A percentile compares a stretch with the other conserved stretches of the same genome.
These are phyloP conservation scores for Kurtzmaniella natalensis DNA, from an alignment of 1,139 yeast genomes.

Conservation along the genomic window DNA sequence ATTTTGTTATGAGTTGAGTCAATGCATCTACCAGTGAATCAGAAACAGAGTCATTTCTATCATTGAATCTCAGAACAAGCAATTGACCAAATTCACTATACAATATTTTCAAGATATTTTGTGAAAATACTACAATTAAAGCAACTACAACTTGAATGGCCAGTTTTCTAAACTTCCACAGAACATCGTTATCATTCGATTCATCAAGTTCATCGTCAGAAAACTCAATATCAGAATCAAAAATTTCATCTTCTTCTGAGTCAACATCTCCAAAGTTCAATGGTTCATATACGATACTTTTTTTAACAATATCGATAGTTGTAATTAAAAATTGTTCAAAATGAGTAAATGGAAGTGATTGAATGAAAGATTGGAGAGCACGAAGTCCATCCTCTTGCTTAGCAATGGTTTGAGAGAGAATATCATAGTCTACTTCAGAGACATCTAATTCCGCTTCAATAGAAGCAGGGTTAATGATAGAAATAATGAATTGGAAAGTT, in stretches of 20 bases:
- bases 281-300: constrained; percentile 57
- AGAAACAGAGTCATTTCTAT: constrained; percentile 38
- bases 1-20: constrained; percentile 12
- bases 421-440: constrained; percentile 44
- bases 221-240: constrained; percentile 30
- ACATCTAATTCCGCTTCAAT: constrained; percentile 31
- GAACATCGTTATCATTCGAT: constrained; percentile 45
- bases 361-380: constrained; percentile 32
- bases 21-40: constrained; percentile 32
- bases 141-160: constrained; percentile 37
- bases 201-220: constrained; percentile 39
- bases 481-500: constrained; percentile 18
- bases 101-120: constrained; percentile 7
- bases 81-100: constrained; percentile 17
- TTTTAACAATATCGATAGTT: constrained; percentile 28
- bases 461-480: constrained; percentile 23
- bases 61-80: constrained; percentile 26
- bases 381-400: constrained; percentile 47
- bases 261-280: constrained; percentile 28
- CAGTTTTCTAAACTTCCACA: constrained; percentile 66
- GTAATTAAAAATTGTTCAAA: constrained; percentile 20
- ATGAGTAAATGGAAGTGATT: constrained; percentile 15
- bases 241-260: constrained; percentile 30
- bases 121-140: constrained; percentile 12
- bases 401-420: constrained; percentile 27